Evolutionary conservation across 345 rosid genomes (phyloP), one percentile per base, ranked within the genome.

Genomic region (Durio zibethinus): DNA sequence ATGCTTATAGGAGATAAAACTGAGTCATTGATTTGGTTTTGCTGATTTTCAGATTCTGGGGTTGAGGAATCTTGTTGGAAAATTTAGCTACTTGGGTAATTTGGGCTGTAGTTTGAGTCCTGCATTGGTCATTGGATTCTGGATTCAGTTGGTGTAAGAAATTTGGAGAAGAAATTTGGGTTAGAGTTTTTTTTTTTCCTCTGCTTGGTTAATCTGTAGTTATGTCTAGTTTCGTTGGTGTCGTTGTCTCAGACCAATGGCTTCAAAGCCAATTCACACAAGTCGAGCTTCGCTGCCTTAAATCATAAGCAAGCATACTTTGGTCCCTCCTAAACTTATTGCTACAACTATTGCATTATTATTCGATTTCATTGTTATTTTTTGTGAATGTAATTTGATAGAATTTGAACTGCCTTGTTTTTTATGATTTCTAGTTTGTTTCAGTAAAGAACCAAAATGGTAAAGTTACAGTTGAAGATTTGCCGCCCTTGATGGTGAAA

Each of bases 231-330:
- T 89, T 78, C 31, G 81, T 78, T 40, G 95, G 95, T 62, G 91
- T 94, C 81, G 78, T 84, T 23, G 87, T 91, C 65, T 89, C 97
- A 1, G 98, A 94, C 85, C 92, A 88, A 79, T 86, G 84, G 97
- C 88, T 92, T 52, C 94, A 92, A 83, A 88, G 93, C 79, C 97
- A 92, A 80, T 92, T 92, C 81, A 91, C 93, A 0, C 98, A 94
- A 85, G 92, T 90, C 20, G 98, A 93, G 81, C 97, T 94, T 81
- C 97, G 92, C 18, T 84, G 92, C 84, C 97, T 94, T 72, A 83
- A 85, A 69, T 80, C 97, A 16, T 91, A 90, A 84, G 98, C 91
- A 77, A 83, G 93, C 67, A 72, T 16, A 7, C 52, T 60, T 79
- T 15, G 12, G 61, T 50, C 15, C 35, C 0, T 48, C n/a, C 73